Evolutionary conservation across 805 yeast species (phyloP).

Genomic region (Candida ficus): DNA sequence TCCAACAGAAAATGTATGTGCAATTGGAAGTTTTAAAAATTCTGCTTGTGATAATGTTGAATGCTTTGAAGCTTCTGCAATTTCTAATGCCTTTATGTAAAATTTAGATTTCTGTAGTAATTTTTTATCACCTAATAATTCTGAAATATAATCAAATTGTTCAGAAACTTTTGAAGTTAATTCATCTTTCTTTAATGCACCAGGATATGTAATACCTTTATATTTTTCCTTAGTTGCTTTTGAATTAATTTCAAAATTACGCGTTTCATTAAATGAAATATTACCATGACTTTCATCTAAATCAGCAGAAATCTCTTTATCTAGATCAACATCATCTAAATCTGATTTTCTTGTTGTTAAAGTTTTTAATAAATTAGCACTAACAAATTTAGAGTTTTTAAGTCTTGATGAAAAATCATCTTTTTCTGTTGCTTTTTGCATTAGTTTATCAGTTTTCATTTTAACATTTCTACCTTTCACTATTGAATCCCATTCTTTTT

Average conservation of each 20-base stretch:
- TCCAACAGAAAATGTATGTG: constrained; percentile 44
- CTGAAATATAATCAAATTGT: constrained; percentile 30
- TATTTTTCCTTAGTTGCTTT: constrained; percentile 2
- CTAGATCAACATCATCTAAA: constrained; percentile 8
- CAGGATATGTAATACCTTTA: constrained; percentile 2
- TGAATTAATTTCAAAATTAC: not conserved
- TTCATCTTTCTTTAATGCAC: constrained; percentile 17
- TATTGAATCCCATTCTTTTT: constrained; percentile 5
- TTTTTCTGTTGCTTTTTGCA: not conserved
- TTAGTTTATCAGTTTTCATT: not conserved
- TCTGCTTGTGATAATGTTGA: constrained; percentile 37
- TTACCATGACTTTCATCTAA: not conserved
- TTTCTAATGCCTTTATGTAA: constrained; percentile 44
- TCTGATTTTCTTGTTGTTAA: not conserved
- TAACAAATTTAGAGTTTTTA: constrained; percentile 10
- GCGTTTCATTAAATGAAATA: constrained; percentile 3
- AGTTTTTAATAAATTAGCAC: constrained; percentile 6
- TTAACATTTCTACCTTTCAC: constrained; percentile 3
- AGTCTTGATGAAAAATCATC: constrained; percentile 10
- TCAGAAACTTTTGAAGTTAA: constrained; percentile 28
- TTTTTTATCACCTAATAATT: constrained; percentile 38
- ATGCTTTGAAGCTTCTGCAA: constrained; percentile 33
- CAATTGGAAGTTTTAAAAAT: constrained; percentile 40
- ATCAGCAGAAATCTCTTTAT: constrained; percentile 10
- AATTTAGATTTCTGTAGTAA: constrained; percentile 35